A percentile compares a stretch with the other conserved stretches of the same genome.
These are phyloP conservation scores for Leishmania major DNA, from an alignment of 208 protist genomes.

Conservation along the genomic window DNA sequence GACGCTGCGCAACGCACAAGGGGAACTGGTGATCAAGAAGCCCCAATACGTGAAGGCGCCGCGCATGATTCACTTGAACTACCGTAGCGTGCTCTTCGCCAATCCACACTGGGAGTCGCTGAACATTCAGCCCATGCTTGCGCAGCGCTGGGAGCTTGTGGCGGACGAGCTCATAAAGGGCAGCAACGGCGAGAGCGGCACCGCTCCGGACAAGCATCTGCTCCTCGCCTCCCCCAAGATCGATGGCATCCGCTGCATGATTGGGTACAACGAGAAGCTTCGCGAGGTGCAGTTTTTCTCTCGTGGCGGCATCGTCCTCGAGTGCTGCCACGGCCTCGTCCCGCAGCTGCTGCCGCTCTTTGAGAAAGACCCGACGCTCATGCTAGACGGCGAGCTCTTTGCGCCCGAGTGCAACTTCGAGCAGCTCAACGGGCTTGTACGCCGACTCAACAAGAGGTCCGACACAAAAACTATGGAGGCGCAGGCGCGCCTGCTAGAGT, in stretches of 20 bases:
- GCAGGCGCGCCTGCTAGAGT: slow-evolving; percentile 73
- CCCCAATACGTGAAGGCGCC: slow-evolving; percentile 63
- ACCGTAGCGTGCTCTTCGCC: slow-evolving; percentile 70
- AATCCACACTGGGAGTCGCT: slow-evolving; percentile 85
- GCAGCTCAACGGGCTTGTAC: slow-evolving; percentile 83
- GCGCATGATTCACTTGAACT: slow-evolving; percentile 88
- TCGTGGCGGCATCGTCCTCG: slow-evolving; percentile 82
- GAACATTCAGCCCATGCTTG: slow-evolving; percentile 91
- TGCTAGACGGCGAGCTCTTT: slow-evolving; percentile 90
- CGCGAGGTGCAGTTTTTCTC: slow-evolving; percentile 86
- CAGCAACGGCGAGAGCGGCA: slow-evolving; percentile 5
- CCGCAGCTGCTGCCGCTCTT: slow-evolving; percentile 79
- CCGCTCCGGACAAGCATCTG: slow-evolving; percentile 25
- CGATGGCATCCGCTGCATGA: slow-evolving; percentile 88
- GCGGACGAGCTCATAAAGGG: slow-evolving; percentile 44
- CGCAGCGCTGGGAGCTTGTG: slow-evolving; percentile 82
- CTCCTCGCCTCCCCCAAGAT: slow-evolving; percentile 90
- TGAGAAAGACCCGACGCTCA: slow-evolving; percentile 63
- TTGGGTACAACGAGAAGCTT: slow-evolving; percentile 66
- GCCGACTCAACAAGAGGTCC: slow-evolving; percentile 44
- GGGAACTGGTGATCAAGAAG: slow-evolving; percentile 29
- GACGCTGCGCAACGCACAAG: slow-evolving; percentile 24
- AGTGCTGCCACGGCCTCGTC: slow-evolving; percentile 80
- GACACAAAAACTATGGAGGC: slow-evolving; percentile 37
- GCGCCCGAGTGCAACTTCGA: slow-evolving; percentile 87